Evolutionary conservation across 805 yeast species (phyloP).

Genomic region (Zygosaccharomyces lentus): DNA sequence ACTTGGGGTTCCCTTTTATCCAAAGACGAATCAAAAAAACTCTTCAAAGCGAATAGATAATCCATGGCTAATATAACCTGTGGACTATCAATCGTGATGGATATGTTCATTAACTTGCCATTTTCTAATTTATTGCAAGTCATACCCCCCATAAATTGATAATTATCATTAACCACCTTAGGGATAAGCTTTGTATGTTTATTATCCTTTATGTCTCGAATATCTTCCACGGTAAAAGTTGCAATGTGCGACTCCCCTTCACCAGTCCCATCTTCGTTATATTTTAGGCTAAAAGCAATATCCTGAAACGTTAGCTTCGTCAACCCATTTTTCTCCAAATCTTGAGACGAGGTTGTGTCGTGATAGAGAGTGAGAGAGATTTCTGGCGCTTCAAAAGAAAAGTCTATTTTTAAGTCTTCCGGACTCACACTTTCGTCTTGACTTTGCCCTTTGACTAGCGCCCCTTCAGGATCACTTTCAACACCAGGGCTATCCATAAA

Average conservation of each 20-base stretch:
- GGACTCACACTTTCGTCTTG: slow-evolving; percentile 1
- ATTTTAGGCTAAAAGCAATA: slow-evolving; percentile 46
- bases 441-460: background rate
- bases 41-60: slow-evolving; percentile 70
- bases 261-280: slow-evolving; percentile 52
- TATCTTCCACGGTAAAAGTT: slow-evolving; percentile 75
- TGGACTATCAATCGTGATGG: slow-evolving; percentile 75
- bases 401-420: slow-evolving; percentile 27
- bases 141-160: slow-evolving; percentile 65
- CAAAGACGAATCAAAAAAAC: slow-evolving; percentile 52
- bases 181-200: slow-evolving; percentile 82
- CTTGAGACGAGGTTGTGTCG: slow-evolving; percentile 39
- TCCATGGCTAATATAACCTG: slow-evolving; percentile 78
- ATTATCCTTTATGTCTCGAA: slow-evolving; percentile 56
- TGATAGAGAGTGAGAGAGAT: slow-evolving; percentile 60
- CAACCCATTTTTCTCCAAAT: slow-evolving; percentile 41
- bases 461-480: slow-evolving; percentile 12
- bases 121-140: slow-evolving; percentile 40
- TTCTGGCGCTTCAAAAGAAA: slow-evolving; percentile 57
- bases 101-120: slow-evolving; percentile 44
- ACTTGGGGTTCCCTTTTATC: slow-evolving; percentile 11
- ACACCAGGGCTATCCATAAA: slow-evolving; percentile 34
- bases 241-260: slow-evolving; percentile 59
- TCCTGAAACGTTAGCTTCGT: slow-evolving; percentile 60
- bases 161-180: slow-evolving; percentile 50